phyloP scores from a whole-genome alignment of 176 grass and related monocot species.

The Oryza rufipogon region DNA sequence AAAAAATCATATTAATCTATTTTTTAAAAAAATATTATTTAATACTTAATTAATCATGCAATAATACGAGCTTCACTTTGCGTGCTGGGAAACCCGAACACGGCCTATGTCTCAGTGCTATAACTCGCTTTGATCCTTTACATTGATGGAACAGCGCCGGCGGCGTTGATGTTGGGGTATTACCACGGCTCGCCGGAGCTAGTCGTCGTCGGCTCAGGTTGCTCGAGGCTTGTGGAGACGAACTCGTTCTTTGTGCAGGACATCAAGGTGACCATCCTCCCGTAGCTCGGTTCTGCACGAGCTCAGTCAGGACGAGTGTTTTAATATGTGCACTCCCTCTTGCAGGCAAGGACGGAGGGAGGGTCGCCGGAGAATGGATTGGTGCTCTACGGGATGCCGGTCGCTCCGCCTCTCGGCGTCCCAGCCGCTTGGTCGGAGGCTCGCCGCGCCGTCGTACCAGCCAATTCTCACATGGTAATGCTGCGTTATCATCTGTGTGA shows the following conservation, averaged over 20 bases:
- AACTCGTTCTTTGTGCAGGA: slow-evolving; percentile 52
- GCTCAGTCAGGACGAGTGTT: neutral
- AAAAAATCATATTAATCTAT: too few species aligned
- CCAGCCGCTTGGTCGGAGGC: slow-evolving; percentile 54
- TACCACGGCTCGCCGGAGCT: slow-evolving; percentile 52
- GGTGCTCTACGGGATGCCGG: slow-evolving; percentile 54
- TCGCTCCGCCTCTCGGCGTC: slow-evolving; percentile 52
- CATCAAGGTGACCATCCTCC: slow-evolving; percentile 40
- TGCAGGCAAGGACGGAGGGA: slow-evolving; percentile 46
- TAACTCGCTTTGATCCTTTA: too few species aligned
- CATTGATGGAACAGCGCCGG: slow-evolving; percentile 43
- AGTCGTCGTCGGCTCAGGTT: slow-evolving; percentile 46
- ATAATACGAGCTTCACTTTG: too few species aligned
- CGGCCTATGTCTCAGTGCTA: neutral
- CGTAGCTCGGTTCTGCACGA: neutral
- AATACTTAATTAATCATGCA: too few species aligned
- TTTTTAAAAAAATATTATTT: too few species aligned
- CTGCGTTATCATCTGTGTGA: neutral
- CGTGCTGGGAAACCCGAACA: too few species aligned
- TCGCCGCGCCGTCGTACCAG: slow-evolving; percentile 47
- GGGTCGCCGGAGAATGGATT: neutral
- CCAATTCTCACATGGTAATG: slow-evolving; percentile 55
- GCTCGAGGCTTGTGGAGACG: slow-evolving; percentile 57
- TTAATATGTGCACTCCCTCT: neutral
- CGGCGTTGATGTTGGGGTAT: slow-evolving; percentile 56